Base-by-base conservation (phyloP, 768 basidiomycete genomes). In the Pisolithus sp. region DNA sequence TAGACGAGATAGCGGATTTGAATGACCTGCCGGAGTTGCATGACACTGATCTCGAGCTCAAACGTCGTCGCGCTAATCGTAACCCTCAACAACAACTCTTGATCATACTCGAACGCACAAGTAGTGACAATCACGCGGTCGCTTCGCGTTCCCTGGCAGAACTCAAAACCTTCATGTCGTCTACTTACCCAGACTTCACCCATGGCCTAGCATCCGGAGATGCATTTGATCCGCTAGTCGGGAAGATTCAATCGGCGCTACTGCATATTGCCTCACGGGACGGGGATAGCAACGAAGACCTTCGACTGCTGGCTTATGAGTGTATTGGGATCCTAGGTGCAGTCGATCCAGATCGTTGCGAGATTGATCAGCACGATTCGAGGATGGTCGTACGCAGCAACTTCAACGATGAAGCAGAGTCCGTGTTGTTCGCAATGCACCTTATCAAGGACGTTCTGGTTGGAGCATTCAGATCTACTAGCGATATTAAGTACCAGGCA, bases 251-350 rank as follows among this genome's bases (percentile, higher is more conserved):
- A 50, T 74, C 78, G 2, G 74, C 78, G 3, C 69, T 98, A 3
- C 77, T 94, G 49, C 65, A 75, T 15, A 82, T 85, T 0, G 85
- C 87, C 0, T 81, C 81, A 49, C 80, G 90, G 8, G 93, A 95
- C 56, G 85, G 83, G 1, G 90, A 94, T 45, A 81, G 78, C 6
- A 76, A 77, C 5, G 86, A 93, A 42, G 61, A 74, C 1, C 61
- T 93, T 8, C 82, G 83, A 17, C 70, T 81, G 40, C 67, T 89
- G 18, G 86, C 92, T 1, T 93, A 86, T 62, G 90, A 96, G 62
- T 96, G 91, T 63, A 82, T 98, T 50, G 93, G 94, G 2, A 79
- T 90, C 20, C 70, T 98, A 12, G 96, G 96, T 6, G 96, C 96
- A 2, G 77, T 94, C 17, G 96, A 99, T 67, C 95, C 95, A 0